Evolutionary conservation across 2,329 filamentous ascomycete genomes (phyloP).

Genomic region (Ophiostoma sp.): DNA sequence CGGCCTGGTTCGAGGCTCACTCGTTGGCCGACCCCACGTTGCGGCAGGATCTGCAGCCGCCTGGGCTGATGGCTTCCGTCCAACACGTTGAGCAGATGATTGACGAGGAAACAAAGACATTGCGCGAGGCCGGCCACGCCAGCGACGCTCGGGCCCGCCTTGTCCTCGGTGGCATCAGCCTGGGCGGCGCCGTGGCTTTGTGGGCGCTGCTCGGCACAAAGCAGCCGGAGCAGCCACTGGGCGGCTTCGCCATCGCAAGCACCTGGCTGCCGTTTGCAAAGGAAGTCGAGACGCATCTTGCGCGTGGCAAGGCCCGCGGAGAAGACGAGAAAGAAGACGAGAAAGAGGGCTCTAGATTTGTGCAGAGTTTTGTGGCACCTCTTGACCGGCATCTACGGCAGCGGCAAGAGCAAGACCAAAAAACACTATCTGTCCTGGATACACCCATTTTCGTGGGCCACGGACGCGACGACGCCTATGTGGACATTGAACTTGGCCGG

Average conservation of each 20-base stretch:
- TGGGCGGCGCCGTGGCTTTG: slow-evolving; percentile 40
- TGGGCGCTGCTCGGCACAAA: slow-evolving; percentile 32
- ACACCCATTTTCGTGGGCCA: slow-evolving; percentile 22
- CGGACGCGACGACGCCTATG: slow-evolving; percentile 23
- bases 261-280: slow-evolving; percentile 22
- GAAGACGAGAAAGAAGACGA: no score
- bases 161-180: slow-evolving; percentile 43
- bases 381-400: neutral
- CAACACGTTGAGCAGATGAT: slow-evolving; percentile 33
- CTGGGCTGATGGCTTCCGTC: no score
- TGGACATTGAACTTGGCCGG: slow-evolving; percentile 18
- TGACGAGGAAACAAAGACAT: slow-evolving; percentile 31
- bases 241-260: slow-evolving; percentile 16
- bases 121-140: slow-evolving; percentile 18
- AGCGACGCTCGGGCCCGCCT: slow-evolving; percentile 26
- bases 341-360: neutral
- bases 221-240: slow-evolving; percentile 20
- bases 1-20: slow-evolving; percentile 48
- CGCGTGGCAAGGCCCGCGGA: neutral
- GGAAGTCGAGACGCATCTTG: neutral
- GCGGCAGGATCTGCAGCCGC: slow-evolving; percentile 39
- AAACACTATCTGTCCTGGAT: neutral
- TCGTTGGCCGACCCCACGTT: slow-evolving; percentile 37
- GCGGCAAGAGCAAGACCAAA: neutral
- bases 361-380: neutral